These are phyloP conservation scores for Ceratocystis destructans DNA, from an alignment of 2,329 filamentous ascomycete genomes.

Conservation along the genomic window DNA sequence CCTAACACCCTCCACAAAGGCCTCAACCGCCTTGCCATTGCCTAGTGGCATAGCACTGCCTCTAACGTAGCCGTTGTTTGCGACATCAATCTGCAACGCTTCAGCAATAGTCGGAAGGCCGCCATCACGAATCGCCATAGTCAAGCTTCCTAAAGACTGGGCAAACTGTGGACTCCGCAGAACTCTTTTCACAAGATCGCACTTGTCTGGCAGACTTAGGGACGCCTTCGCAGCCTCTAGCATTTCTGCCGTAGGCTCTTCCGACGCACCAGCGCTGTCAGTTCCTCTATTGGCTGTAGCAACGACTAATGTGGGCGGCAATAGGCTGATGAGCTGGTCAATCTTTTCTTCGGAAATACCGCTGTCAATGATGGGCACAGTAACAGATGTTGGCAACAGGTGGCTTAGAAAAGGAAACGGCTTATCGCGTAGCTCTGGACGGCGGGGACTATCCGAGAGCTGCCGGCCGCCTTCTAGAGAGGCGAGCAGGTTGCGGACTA, in stretches of 20 bases:
- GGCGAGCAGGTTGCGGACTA: slow-evolving; percentile 77
- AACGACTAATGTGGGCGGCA: slow-evolving; percentile 67
- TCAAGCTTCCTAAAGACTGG: slow-evolving; percentile 73
- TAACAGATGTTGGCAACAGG: slow-evolving; percentile 64
- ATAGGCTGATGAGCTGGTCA: slow-evolving; percentile 59
- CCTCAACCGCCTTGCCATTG: slow-evolving; percentile 76
- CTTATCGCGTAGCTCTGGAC: slow-evolving; percentile 33
- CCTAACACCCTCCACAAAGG: slow-evolving; percentile 82
- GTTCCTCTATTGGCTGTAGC: slow-evolving; percentile 50
- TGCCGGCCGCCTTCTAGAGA: slow-evolving; percentile 53
- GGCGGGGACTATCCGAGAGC: slow-evolving; percentile 27
- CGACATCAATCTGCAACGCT: slow-evolving; percentile 64
- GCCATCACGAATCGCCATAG: slow-evolving; percentile 76
- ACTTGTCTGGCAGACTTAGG: slow-evolving; percentile 64
- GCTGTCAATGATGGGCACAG: slow-evolving; percentile 58
- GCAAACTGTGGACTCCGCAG: slow-evolving; percentile 80
- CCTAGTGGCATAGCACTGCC: slow-evolving; percentile 72
- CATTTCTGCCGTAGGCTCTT: slow-evolving; percentile 54
- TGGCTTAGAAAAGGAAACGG: slow-evolving; percentile 75
- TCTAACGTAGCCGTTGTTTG: slow-evolving; percentile 69
- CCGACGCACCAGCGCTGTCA: slow-evolving; percentile 31
- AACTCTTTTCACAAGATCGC: slow-evolving; percentile 63
- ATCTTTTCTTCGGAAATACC: slow-evolving; percentile 48
- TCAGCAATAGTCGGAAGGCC: slow-evolving; percentile 82
- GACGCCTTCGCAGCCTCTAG: slow-evolving; percentile 61